Conservation (phyloP, 257 asterid species). For the Petrea volubilis region DNA sequence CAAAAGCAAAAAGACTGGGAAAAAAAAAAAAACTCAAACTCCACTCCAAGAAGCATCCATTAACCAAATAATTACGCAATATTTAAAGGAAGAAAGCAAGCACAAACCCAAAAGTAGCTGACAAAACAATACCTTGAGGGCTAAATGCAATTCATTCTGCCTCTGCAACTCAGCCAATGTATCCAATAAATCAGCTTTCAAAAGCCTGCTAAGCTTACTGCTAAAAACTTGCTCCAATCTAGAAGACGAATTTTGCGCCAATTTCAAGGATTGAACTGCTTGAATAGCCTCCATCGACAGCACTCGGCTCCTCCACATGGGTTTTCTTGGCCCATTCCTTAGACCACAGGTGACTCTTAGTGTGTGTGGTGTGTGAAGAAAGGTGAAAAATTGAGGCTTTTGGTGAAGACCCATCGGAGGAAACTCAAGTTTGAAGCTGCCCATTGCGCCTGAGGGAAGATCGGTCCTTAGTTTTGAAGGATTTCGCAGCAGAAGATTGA, state of each 20-base stretch:
- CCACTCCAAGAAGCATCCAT: neutral
- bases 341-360: too few relatives aligned
- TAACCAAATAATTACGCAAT: conserved; percentile 20
- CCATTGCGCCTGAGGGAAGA: conserved; percentile 19
- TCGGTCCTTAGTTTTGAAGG: neutral
- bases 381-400: conserved; percentile 16
- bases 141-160: too few relatives aligned
- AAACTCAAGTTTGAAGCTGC: conserved; percentile 30
- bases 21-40: neutral
- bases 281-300: too few relatives aligned
- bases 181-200: conserved; percentile 70
- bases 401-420: conserved; percentile 23
- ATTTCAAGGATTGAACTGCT: too few relatives aligned
- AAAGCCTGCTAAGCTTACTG: conserved; percentile 62
- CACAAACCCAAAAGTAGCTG: too few relatives aligned
- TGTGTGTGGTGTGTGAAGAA: neutral
- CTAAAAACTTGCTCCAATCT: too few relatives aligned
- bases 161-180: conserved; percentile 65
- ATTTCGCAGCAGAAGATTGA: neutral
- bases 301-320: too few relatives aligned
- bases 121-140: too few relatives aligned
- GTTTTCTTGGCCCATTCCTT: too few relatives aligned
- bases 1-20: neutral
- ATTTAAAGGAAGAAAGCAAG: too few relatives aligned
- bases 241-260: too few relatives aligned